Evolutionary conservation across 352 stramenopile species (phyloP).

Genomic region (Globisporangium okanoganense): DNA sequence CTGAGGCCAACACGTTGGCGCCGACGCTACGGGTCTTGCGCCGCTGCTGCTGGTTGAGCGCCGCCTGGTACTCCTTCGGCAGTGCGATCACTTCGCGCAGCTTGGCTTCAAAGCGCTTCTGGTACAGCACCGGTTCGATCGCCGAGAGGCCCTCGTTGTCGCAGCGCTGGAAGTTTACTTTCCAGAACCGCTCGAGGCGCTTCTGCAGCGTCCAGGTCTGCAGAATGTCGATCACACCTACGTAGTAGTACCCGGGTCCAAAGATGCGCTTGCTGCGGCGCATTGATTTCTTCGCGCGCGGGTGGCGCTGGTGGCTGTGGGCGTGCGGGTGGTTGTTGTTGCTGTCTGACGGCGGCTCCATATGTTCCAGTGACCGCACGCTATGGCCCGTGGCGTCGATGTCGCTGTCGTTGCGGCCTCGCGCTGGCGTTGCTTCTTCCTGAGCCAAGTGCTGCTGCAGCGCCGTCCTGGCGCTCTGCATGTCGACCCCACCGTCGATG

Average conservation of each 20-base stretch:
- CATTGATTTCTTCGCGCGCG: conserved; percentile 43
- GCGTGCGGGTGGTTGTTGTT: conserved; percentile 19
- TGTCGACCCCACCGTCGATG: not conserved
- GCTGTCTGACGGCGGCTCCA: not conserved
- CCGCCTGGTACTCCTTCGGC: conserved; percentile 41
- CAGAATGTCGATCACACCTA: conserved; percentile 90
- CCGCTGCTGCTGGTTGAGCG: not conserved
- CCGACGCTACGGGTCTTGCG: conserved; percentile 7
- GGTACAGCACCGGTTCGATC: conserved; percentile 74
- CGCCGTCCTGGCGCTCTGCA: not conserved
- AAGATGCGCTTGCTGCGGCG: conserved; percentile 77
- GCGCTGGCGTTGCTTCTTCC: not conserved
- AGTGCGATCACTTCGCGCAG: conserved; percentile 77
- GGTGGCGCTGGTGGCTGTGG: conserved; percentile 19
- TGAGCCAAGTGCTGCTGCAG: not conserved
- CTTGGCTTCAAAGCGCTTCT: conserved; percentile 80
- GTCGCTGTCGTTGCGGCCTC: conserved; percentile 6
- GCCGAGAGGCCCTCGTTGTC: conserved; percentile 78
- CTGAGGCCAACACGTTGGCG: not conserved
- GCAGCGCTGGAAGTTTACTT: conserved; percentile 65
- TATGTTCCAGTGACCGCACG: conserved; percentile 10
- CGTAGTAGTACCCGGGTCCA: conserved; percentile 84
- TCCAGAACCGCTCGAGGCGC: conserved; percentile 76
- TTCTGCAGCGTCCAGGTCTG: conserved; percentile 88
- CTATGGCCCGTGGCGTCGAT: not conserved